Conservation (phyloP, 2,329 filamentous ascomycete genomes). For the Penicillium sp. region DNA sequence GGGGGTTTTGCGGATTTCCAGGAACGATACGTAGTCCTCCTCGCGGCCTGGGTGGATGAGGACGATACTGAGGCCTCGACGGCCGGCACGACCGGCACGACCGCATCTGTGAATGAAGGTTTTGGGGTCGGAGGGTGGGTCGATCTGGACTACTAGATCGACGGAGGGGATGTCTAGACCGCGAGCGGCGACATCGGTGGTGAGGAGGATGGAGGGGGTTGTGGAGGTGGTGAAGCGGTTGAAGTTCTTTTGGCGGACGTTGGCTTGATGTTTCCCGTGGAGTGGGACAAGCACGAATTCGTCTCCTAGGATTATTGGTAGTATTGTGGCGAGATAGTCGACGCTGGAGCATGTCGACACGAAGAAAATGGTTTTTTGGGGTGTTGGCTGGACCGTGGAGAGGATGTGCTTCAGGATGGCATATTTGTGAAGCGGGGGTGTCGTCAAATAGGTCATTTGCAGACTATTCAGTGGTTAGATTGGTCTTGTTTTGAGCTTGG, state of each 20-base stretch:
- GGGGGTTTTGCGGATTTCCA: slow-evolving; percentile 83
- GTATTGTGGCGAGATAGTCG: slow-evolving; percentile 83
- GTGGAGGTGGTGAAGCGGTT: slow-evolving; percentile 72
- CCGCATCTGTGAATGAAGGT: slow-evolving; percentile 68
- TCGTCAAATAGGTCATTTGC: slow-evolving; percentile 81
- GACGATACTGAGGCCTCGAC: slow-evolving; percentile 76
- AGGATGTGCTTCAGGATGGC: slow-evolving; percentile 71
- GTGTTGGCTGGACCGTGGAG: slow-evolving; percentile 64
- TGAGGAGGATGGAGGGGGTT: slow-evolving; percentile 76
- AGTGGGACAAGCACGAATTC: slow-evolving; percentile 72
- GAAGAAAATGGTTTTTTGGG: slow-evolving; percentile 85
- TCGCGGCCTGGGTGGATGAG: slow-evolving; percentile 82
- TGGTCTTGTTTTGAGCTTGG: background rate
- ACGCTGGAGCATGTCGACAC: slow-evolving; percentile 91
- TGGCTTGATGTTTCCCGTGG: slow-evolving; percentile 87
- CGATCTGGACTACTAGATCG: slow-evolving; percentile 85
- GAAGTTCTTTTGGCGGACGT: slow-evolving; percentile 86
- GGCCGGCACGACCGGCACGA: slow-evolving; percentile 60
- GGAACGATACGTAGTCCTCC: slow-evolving; percentile 84
- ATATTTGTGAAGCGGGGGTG: slow-evolving; percentile 75
- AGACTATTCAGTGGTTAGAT: slow-evolving; percentile 50
- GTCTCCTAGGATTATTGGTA: slow-evolving; percentile 68
- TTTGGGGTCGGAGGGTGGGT: slow-evolving; percentile 83
- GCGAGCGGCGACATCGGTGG: slow-evolving; percentile 86
- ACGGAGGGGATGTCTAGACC: slow-evolving; percentile 90